Base-by-base conservation (phyloP, 352 stramenopile species). In the Globisporangium emineosum region DNA sequence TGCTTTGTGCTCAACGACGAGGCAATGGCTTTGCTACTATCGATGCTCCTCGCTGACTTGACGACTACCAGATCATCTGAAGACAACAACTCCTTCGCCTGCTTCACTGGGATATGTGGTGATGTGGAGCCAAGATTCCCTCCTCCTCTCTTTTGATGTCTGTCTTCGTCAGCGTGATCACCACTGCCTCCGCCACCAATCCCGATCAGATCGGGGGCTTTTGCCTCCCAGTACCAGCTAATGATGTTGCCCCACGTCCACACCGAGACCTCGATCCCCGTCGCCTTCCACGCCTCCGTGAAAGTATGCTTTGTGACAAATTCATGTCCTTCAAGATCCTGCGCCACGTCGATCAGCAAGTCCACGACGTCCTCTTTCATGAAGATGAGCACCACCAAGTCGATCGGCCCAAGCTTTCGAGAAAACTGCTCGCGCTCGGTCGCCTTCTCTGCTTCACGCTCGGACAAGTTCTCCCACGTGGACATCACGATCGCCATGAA, bases 401-500 rank as follows among this genome's bases (percentile, higher is more conserved):
- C 82, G 9, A 65, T 66, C 3, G 75, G 47, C 1, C 67, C 67
- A 12, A 91, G 61, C n/a, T 66, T 56, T 17, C 66, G 68, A 3
- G 81, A 85, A 52, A 70, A 90, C 43, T 80, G 61, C 6, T 73
- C 66, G 21, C 75, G 74, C 57, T 90, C 81, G 37, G 64, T 66
- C 4, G 75, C 70, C 9, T 76, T 79, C 15, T 85, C 77, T 19
- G 69, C 63, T 65, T 90, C 81, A 37, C 77, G 65, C n/a, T 88
- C 81, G 0, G 71, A 75, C 21, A 87, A 69, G 0, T 79, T 68
- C 32, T 90, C 78, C 81, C 81, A 88, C 29, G 79, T 90, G 45
- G 71, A 86, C 79, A 90, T 88, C 54, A 90, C 78, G 61, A 90
- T 90, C 21, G 81, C 81, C 81, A 90, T 90, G 61, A 90, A 90